Evolutionary conservation across 2,329 filamentous ascomycete genomes (phyloP).

Genomic region (Calonectria pseudoturangicola): DNA sequence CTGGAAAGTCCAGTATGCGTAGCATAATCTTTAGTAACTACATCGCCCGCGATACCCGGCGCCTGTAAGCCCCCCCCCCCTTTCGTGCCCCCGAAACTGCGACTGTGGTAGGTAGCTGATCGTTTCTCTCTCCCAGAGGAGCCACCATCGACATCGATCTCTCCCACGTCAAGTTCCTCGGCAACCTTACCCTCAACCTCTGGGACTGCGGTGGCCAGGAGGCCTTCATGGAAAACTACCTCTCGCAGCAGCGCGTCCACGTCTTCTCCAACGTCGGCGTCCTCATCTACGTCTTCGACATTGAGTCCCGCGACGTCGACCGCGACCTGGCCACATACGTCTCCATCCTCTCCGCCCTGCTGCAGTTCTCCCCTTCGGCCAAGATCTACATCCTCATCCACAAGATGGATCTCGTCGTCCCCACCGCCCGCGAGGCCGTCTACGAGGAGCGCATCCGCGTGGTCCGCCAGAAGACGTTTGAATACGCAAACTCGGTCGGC

Average conservation of each 20-base stretch:
- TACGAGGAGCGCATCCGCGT: conserved; percentile 89
- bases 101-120: background rate
- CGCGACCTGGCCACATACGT: conserved; percentile 95
- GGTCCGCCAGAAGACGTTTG: conserved; percentile 83
- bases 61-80: conserved; percentile 72
- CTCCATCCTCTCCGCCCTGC: conserved; percentile 90
- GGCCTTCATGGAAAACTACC: conserved; percentile 98
- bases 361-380: conserved; percentile 87
- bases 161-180: conserved; percentile 98
- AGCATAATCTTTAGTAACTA: conserved; percentile 99
- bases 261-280: conserved; percentile 98
- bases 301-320: conserved; percentile 95
- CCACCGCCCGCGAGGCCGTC: conserved; percentile 84
- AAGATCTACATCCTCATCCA: conserved; percentile 97
- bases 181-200: conserved; percentile 95
- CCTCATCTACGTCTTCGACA: conserved; percentile 99
- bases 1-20: conserved; percentile 98
- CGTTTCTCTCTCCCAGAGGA: conserved; percentile 68
- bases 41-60: conserved; percentile 94
- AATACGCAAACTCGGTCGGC: conserved; percentile 66
- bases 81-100: background rate
- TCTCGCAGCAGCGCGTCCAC: conserved; percentile 94
- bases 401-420: conserved; percentile 98
- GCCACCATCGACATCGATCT: conserved; percentile 99
- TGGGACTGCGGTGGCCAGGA: conserved; percentile 99